Evolutionary conservation across 495 filamentous ascomycete species (phyloP), one percentile per base, ranked within the genome.

Genomic region (Rhizodiscina lignyota): DNA sequence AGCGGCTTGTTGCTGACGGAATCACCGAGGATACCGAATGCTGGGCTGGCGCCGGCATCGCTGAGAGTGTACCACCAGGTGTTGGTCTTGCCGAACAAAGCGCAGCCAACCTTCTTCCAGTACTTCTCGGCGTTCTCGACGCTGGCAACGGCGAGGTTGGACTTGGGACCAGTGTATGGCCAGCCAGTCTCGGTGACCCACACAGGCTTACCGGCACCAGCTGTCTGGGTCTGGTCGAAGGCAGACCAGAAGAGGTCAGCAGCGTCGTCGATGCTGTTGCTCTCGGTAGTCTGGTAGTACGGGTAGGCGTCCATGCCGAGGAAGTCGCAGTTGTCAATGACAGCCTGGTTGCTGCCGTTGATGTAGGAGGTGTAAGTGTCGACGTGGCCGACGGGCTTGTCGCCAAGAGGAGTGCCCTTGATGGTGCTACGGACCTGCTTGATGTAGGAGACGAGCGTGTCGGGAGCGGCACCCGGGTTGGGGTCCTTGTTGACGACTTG

Each of bases 151-250:
- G 35, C 35, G 13, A 36, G 30, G 12, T 23, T 34, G 12, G 12
- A 3, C 4, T 28, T 23, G 5, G 37, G 29, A 21, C 37, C 37
- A 17, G 29, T 39, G 1, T 21, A 16, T 13, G 37, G 37, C 37
- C 37, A 39, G n/a, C 37, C 37, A 22, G 37, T 39, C 21, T 39
- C 37, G 2, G 37, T 39, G 3, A 39, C 19, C 37, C 37, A 39
- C 2, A 39, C 37, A 1, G 37, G 30, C 31, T 59, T 55, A 11
- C 56, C 52, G 27, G 56, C 56, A 33, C 59, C 58, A 11, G 56
- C 58, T 13, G 60, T 54, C 28, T 64, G 48, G 6, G 66, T 68
- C 6, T 66, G 67, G 20, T 62, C 50, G 38, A 70, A 77, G 30
- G 63, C 61, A 46, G 67, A 4, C 13, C 16, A 63, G 48, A 74